Evolutionary conservation across 352 stramenopile genomes (phyloP).

Genomic region (Globisporangium mamillatum): DNA sequence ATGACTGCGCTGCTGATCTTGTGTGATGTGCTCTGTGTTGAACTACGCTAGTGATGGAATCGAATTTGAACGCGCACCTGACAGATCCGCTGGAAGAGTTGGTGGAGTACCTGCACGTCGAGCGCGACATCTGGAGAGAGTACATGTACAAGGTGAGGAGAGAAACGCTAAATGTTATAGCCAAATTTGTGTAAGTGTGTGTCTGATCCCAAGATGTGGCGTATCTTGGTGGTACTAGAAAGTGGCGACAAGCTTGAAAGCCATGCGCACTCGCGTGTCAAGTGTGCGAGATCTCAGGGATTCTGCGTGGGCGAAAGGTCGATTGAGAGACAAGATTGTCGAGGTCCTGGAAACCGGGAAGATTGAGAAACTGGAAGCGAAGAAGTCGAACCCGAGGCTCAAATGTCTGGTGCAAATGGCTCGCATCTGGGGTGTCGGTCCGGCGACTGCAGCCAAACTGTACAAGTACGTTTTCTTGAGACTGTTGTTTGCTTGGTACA

Average conservation of each 20-base stretch:
- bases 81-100: slow-evolving; percentile 75
- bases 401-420: slow-evolving; percentile 58
- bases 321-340: slow-evolving; percentile 67
- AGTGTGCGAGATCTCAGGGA: slow-evolving; percentile 61
- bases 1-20: neutral
- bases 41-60: slow-evolving; percentile 43
- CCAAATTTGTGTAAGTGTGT: neutral
- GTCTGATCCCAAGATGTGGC: neutral
- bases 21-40: slow-evolving; percentile 7
- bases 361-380: slow-evolving; percentile 78
- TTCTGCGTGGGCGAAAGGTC: slow-evolving; percentile 64
- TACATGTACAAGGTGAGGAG: slow-evolving; percentile 75
- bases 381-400: slow-evolving; percentile 61
- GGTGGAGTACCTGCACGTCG: slow-evolving; percentile 77
- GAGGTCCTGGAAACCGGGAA: slow-evolving; percentile 75
- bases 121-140: slow-evolving; percentile 72
- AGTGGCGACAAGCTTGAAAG: slow-evolving; percentile 71
- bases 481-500: neutral
- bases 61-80: slow-evolving; percentile 75
- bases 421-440: slow-evolving; percentile 78
- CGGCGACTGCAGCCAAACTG: slow-evolving; percentile 66
- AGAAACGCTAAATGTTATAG: neutral
- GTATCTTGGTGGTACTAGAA: slow-evolving; percentile 31
- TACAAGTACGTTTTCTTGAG: slow-evolving; percentile 49
- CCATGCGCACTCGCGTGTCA: slow-evolving; percentile 51